Evolutionary conservation across 1,139 yeast species (phyloP).

Genomic region (Debaryomycetaceae sp.): DNA sequence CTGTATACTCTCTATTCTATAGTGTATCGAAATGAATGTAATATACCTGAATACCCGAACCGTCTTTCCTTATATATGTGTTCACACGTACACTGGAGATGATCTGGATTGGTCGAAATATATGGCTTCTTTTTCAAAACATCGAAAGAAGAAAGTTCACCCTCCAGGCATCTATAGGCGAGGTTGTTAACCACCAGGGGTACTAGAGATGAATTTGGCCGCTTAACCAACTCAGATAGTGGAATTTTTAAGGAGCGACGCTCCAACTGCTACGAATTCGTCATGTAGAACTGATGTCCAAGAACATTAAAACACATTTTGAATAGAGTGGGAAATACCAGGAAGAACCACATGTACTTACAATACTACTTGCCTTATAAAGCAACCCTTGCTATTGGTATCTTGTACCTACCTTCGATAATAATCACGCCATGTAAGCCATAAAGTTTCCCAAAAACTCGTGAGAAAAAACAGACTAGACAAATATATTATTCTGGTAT

Average conservation of each 20-base stretch:
- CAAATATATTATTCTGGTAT: too few relatives aligned
- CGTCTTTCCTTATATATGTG: constrained; percentile 21
- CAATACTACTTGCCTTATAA: constrained; percentile 47
- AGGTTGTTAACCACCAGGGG: constrained; percentile 99
- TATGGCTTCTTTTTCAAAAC: constrained; percentile 98
- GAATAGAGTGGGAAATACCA: constrained; percentile 98
- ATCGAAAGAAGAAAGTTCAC: constrained; percentile 96
- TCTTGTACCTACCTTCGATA: too few relatives aligned
- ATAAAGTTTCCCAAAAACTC: too few relatives aligned
- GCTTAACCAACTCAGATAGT: constrained; percentile 92
- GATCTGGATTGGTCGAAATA: constrained; percentile 97
- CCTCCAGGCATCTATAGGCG: constrained; percentile 99
- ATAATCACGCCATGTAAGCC: too few relatives aligned
- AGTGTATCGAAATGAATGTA: too few relatives aligned
- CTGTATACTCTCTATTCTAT: too few relatives aligned
- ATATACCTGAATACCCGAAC: too few relatives aligned
- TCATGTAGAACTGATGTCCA: constrained; percentile 98
- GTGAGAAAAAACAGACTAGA: too few relatives aligned
- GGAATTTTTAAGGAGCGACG: constrained; percentile 99
- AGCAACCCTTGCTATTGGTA: too few relatives aligned
- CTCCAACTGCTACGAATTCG: constrained; percentile 97
- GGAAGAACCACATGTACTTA: constrained; percentile 90
- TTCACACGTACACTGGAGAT: constrained; percentile 99
- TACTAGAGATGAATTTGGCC: constrained; percentile 99
- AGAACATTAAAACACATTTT: constrained; percentile 98